These are phyloP conservation scores for Globisporangium alternatum DNA, from an alignment of 352 stramenopile genomes.

Conservation along the genomic window DNA sequence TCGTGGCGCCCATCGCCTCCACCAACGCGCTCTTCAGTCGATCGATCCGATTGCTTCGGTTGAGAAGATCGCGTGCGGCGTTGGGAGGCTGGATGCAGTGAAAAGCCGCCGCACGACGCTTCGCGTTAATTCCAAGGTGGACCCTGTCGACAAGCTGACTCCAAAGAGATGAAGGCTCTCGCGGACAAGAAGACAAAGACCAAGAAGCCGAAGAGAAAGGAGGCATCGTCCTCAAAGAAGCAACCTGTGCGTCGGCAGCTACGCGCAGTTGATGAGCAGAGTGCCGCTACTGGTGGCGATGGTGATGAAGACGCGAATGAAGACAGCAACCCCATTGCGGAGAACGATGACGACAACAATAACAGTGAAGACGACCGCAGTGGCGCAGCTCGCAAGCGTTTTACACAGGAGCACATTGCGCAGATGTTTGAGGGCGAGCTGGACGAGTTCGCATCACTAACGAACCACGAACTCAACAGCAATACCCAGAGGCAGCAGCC, in stretches of 20 bases:
- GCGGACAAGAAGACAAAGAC: background rate
- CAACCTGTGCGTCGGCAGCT: background rate
- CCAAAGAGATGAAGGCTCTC: background rate
- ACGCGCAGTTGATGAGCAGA: background rate
- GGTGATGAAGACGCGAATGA: background rate
- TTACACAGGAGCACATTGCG: slow-evolving; percentile 18
- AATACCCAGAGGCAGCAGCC: background rate
- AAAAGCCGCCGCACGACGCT: background rate
- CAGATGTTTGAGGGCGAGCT: slow-evolving; percentile 18
- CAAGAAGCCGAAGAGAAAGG: background rate
- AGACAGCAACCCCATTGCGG: background rate
- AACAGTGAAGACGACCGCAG: background rate
- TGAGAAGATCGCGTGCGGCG: too few relatives aligned
- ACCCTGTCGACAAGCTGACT: background rate
- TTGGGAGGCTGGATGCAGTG: background rate
- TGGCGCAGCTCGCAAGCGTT: background rate
- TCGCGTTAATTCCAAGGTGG: background rate
- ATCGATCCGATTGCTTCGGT: background rate
- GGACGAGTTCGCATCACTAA: slow-evolving; percentile 10
- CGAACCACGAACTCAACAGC: background rate
- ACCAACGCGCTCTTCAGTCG: background rate
- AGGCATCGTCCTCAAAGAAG: background rate
- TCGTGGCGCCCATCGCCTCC: slow-evolving; percentile 29
- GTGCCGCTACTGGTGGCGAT: background rate
- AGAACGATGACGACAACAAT: background rate